Evolutionary conservation across 129 eudicot species (phyloP).

Genomic region (Flaveria robusta): DNA sequence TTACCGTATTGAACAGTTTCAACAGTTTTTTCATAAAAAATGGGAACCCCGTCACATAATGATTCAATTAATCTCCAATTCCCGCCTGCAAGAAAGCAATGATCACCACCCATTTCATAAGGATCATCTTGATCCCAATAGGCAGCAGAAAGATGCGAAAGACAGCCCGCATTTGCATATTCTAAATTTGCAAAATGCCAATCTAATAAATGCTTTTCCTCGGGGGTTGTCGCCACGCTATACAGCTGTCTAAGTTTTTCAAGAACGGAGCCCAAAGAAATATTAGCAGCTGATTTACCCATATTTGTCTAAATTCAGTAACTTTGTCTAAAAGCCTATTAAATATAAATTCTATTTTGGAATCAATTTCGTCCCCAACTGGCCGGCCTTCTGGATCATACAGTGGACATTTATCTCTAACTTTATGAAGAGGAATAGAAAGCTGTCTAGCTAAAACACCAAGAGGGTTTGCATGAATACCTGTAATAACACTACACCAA

Average conservation of each 20-base stretch:
- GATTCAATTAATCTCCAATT: constrained; percentile 78
- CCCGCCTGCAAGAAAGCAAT: constrained; percentile 96
- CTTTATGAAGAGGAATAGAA: constrained; percentile 85
- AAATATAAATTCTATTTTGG: constrained; percentile 67
- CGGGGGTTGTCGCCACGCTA: constrained; percentile 60
- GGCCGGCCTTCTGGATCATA: constrained; percentile 74
- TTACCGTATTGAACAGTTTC: constrained; percentile 56
- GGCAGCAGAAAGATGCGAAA: constrained; percentile 88
- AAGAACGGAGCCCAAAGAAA: constrained; percentile 76
- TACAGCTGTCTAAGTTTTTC: constrained; percentile 71
- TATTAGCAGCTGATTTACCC: constrained; percentile 66
- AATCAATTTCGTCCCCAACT: constrained; percentile 58
- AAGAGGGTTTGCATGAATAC: constrained; percentile 92
- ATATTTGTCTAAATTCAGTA: constrained; percentile 66
- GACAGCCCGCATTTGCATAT: constrained; percentile 90
- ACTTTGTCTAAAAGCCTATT: constrained; percentile 87
- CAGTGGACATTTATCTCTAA: constrained; percentile 84
- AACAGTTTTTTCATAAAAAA: constrained; percentile 68
- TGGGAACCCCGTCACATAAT: constrained; percentile 74
- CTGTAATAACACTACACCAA: constrained; percentile 96
- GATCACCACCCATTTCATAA: constrained; percentile 98
- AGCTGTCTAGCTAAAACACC: constrained; percentile 95
- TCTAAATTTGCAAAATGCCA: constrained; percentile 96
- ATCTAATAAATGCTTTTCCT: constrained; percentile 81
- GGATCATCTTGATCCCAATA: constrained; percentile 99